These are phyloP conservation scores for Corylus avellana DNA, from an alignment of 306 rosid genomes.

Conservation along the genomic window DNA sequence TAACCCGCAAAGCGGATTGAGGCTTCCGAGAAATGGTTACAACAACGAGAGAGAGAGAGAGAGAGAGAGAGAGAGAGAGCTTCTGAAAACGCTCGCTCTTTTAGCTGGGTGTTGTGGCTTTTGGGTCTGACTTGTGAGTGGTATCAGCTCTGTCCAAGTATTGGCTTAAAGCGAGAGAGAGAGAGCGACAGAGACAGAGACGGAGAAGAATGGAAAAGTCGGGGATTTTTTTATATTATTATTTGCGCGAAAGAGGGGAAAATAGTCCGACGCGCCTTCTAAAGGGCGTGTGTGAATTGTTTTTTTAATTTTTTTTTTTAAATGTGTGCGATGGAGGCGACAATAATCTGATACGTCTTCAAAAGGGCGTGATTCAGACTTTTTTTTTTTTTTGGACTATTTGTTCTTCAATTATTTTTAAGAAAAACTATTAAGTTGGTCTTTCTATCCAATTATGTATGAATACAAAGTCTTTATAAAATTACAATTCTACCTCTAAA, in stretches of 20 bases:
- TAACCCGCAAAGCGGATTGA: constrained; percentile 42
- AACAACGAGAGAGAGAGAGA: not conserved
- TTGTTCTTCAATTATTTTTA: too few relatives aligned
- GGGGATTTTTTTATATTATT: not conserved
- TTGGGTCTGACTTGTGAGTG: constrained; percentile 4
- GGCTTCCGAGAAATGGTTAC: constrained; percentile 31
- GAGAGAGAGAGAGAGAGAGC: not conserved
- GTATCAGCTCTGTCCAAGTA: not conserved
- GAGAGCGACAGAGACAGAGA: not conserved
- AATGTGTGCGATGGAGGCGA: not conserved
- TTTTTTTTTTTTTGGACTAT: not conserved
- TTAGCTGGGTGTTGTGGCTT: not conserved
- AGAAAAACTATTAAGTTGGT: too few relatives aligned
- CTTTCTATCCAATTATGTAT: too few relatives aligned
- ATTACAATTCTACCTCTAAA: too few relatives aligned
- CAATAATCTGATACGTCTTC: not conserved
- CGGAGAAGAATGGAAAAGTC: not conserved
- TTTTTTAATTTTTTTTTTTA: not conserved
- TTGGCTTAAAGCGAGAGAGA: not conserved
- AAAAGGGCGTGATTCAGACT: not conserved
- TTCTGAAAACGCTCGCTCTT: not conserved
- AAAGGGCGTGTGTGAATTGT: not conserved
- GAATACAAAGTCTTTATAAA: too few relatives aligned
- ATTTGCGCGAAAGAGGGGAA: not conserved
- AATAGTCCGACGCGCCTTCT: constrained; percentile 4